A percentile compares a stretch with the other conserved stretches of the same genome.
Conservation (phyloP, 1,284 basidiomycete genomes). For the Malassezia sp. region DNA sequence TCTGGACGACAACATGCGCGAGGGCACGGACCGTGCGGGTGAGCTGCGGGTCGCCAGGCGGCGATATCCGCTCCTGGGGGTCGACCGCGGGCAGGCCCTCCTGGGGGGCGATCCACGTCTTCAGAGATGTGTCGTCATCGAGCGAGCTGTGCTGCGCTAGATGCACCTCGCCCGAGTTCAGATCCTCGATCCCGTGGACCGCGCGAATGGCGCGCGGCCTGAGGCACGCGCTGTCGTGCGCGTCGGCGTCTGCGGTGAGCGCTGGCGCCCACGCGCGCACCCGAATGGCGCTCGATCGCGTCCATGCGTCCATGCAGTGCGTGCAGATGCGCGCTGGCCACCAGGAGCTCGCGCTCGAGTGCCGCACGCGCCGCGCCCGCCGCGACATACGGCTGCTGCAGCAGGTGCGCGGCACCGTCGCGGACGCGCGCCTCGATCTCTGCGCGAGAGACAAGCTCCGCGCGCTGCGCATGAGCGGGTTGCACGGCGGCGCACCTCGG, state of each 20-base stretch:
- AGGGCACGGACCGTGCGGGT: too few species aligned
- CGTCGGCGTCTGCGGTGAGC: neutral
- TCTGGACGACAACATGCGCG: too few species aligned
- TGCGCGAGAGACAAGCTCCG: slow-evolving; percentile 42
- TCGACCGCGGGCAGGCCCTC: too few species aligned
- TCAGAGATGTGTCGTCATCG: slow-evolving; percentile 8
- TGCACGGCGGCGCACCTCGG: neutral
- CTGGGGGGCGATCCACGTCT: too few species aligned
- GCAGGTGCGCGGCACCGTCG: slow-evolving; percentile 71
- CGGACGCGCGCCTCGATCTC: slow-evolving; percentile 64
- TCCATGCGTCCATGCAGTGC: slow-evolving; percentile 49
- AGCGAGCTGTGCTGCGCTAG: slow-evolving; percentile 19
- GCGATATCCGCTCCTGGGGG: too few species aligned
- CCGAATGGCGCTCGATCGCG: slow-evolving; percentile 8
- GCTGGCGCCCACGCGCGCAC: neutral
- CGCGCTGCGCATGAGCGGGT: slow-evolving; percentile 2
- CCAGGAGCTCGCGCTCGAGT: slow-evolving; percentile 62
- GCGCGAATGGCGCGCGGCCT: slow-evolving; percentile 13
- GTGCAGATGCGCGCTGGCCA: slow-evolving; percentile 62
- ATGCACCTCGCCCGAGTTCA: slow-evolving; percentile 16
- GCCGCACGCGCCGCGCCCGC: slow-evolving; percentile 20
- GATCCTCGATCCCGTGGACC: slow-evolving; percentile 11
- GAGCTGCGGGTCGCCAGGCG: too few species aligned
- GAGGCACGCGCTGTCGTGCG: slow-evolving; percentile 10
- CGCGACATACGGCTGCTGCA: slow-evolving; percentile 57